Conservation (phyloP, 2,329 filamentous ascomycete genomes). For the Trichoderma semiorbis region DNA sequence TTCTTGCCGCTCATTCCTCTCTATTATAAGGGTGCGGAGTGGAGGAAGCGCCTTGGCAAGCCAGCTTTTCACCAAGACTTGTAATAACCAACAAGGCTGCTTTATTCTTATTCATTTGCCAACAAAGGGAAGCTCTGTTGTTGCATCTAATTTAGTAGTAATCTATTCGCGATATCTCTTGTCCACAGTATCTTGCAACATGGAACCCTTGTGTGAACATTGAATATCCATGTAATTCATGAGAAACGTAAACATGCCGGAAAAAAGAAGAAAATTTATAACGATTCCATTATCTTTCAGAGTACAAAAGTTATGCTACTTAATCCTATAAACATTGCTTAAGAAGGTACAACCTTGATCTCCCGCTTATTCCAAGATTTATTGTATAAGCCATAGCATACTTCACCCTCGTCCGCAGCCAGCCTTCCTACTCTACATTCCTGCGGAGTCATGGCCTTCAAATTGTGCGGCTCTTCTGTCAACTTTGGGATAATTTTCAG, state of each 20-base stretch:
- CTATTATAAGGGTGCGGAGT: neutral
- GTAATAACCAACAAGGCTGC: neutral
- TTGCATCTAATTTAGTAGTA: neutral
- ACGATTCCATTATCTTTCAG: neutral
- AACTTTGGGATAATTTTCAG: neutral
- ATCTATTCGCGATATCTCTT: neutral
- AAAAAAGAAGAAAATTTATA: neutral
- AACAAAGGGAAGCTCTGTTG: neutral
- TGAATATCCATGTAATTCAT: neutral
- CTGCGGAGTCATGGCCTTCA: neutral
- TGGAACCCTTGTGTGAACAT: neutral
- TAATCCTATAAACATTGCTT: neutral
- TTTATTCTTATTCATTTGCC: neutral
- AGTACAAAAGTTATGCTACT: neutral
- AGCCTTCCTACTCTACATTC: constrained; percentile 7
- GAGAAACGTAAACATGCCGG: neutral
- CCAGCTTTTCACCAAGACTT: constrained; percentile 4
- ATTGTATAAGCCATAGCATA: constrained; percentile 13
- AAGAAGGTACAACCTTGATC: neutral
- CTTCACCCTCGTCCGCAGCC: neutral
- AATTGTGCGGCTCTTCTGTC: neutral
- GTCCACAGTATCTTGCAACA: neutral
- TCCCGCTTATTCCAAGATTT: constrained; percentile 16
- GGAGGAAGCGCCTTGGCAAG: constrained; percentile 7
- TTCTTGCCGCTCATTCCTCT: constrained; percentile 3